Evolutionary conservation across 208 protist species (phyloP), one percentile per base, ranked within the genome.

Genomic region (Wallacemonas sp.): DNA sequence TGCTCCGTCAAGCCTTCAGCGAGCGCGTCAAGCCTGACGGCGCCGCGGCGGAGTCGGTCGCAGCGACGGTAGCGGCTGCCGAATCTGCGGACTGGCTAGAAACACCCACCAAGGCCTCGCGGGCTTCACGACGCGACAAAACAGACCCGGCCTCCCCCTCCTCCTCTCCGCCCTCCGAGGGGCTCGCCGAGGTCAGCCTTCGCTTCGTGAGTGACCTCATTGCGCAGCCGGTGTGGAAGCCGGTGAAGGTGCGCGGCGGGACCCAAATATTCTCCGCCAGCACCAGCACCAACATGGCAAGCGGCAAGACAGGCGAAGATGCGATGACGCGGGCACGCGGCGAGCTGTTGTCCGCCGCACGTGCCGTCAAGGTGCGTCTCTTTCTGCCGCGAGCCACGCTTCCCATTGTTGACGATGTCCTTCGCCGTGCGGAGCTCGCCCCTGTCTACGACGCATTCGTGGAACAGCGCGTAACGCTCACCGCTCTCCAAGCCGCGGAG

Each of bases 131-230:
- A n/a, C n/a, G n/a, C n/a, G n/a, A n/a, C n/a, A n/a, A n/a, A n/a
- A n/a, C n/a, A n/a, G n/a, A n/a, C n/a, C n/a, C n/a, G n/a, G n/a
- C n/a, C n/a, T n/a, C n/a, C n/a, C n/a, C n/a, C n/a, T n/a, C n/a
- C n/a, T n/a, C n/a, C n/a, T n/a, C n/a, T n/a, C n/a, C n/a, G n/a
- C n/a, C n/a, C n/a, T n/a, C n/a, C n/a, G n/a, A n/a, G n/a, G n/a
- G n/a, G n/a, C n/a, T n/a, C n/a, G n/a, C n/a, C n/a, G n/a, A n/a
- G n/a, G n/a, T n/a, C 14, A 38, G 28, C 30, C 47, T 61, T 45
- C 59, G 54, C 39, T 72, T 83, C 39, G 55, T 79, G 15, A 59
- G 68, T 36, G 66, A 75, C 22, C 66, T 83, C 8, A 46, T 79
- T 14, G 34, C 65, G 17, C 14, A 34, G 36, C 44, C 65, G 17